These are phyloP conservation scores for Vitellaria paradoxa DNA, from an alignment of 179 eudicot species.

Conservation along the genomic window DNA sequence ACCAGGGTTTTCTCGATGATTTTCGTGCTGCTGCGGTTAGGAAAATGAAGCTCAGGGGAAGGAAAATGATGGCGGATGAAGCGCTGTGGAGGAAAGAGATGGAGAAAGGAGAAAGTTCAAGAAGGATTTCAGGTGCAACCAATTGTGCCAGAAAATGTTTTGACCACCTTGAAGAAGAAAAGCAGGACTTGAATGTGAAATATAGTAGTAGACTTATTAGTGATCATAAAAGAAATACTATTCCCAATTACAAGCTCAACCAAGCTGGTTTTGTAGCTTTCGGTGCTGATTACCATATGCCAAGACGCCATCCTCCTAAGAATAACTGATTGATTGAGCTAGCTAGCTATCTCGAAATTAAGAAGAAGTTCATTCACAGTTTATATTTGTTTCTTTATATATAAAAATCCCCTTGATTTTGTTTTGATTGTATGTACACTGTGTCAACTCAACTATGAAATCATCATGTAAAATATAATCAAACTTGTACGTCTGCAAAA, in stretches of 20 bases:
- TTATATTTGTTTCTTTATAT: too few relatives aligned
- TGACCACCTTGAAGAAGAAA: conserved; percentile 18
- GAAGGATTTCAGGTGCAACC: conserved; percentile 40
- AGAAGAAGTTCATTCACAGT: too few relatives aligned
- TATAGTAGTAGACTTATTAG: not conserved
- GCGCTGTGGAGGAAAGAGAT: not conserved
- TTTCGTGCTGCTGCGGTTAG: conserved; percentile 8
- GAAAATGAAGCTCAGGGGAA: conserved; percentile 34
- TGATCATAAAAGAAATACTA: conserved; percentile 21
- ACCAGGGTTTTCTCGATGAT: conserved; percentile 21
- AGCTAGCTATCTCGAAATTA: too few relatives aligned
- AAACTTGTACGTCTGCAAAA: conserved; percentile 1
- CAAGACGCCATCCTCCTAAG: conserved; percentile 34
- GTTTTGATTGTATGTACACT: too few relatives aligned
- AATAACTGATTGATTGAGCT: conserved; percentile 24
- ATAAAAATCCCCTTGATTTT: too few relatives aligned
- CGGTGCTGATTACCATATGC: conserved; percentile 30
- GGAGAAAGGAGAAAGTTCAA: conserved; percentile 16
- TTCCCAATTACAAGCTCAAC: conserved; percentile 22
- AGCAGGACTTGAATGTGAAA: conserved; percentile 20
- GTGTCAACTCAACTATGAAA: too few relatives aligned
- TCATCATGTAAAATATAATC: not conserved
- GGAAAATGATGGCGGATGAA: conserved; percentile 31
- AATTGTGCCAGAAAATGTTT: conserved; percentile 21
- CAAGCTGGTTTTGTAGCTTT: conserved; percentile 14